Conservation (phyloP, 257 asterid species). For the Cynanchum wilfordii region DNA sequence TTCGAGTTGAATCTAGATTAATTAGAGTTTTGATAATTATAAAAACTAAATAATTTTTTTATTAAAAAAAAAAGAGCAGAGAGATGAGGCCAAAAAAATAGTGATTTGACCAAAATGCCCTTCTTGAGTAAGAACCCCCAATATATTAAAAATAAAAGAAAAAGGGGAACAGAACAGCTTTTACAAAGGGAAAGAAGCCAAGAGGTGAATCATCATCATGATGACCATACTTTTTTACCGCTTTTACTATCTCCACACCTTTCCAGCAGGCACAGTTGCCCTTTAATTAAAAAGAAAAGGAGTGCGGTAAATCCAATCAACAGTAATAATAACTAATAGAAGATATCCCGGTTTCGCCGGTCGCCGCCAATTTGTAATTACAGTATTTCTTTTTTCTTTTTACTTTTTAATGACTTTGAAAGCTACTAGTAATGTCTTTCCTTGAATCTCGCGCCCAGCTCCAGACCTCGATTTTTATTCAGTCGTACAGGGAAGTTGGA, state of each 20-base stretch:
- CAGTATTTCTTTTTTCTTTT: not conserved
- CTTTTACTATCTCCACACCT: conserved; percentile 10
- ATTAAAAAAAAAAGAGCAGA: too few species aligned
- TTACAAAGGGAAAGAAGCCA: conserved; percentile 17
- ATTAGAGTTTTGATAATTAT: too few species aligned
- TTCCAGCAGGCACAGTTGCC: conserved; percentile 14
- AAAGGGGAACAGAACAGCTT: conserved; percentile 18
- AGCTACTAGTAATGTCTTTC: not conserved
- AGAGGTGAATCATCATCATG: conserved; percentile 1
- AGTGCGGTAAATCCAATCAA: conserved; percentile 16
- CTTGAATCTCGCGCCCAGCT: conserved; percentile 10
- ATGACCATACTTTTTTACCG: conserved; percentile 9
- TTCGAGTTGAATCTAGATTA: too few species aligned
- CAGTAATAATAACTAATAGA: not conserved
- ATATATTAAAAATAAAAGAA: conserved; percentile 4
- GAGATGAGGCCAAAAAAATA: not conserved
- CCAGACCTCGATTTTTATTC: not conserved
- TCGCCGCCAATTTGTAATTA: conserved; percentile 18
- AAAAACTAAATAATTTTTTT: too few species aligned
- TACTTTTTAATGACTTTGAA: not conserved
- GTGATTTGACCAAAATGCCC: conserved; percentile 20
- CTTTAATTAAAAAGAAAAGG: conserved; percentile 1
- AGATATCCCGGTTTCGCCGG: conserved; percentile 17
- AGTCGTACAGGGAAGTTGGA: too few species aligned
- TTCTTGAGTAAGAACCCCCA: not conserved